Percentiles rank a stretch among this genome's conserved stretches.
These are phyloP conservation scores for Aspergillus melleus DNA, from an alignment of 2,329 filamentous ascomycete genomes.

Conservation along the genomic window DNA sequence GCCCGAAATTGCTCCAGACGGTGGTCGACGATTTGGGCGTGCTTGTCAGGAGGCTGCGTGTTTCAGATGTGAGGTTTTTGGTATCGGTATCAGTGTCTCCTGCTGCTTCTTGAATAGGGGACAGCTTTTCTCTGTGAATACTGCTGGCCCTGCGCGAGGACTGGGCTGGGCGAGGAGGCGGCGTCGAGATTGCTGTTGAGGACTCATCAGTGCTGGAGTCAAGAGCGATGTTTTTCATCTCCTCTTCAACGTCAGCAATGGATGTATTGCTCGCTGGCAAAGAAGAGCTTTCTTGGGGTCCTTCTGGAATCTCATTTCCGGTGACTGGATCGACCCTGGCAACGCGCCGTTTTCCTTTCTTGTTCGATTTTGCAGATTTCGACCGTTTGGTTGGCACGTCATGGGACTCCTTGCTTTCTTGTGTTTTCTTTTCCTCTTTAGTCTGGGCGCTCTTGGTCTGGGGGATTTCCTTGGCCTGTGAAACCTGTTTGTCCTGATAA, in stretches of 20 bases:
- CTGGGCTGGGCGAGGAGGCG: not conserved
- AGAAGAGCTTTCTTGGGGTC: not conserved
- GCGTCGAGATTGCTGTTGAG: not conserved
- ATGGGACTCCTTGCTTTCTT: not conserved
- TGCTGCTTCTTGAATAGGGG: slow-evolving; percentile 12
- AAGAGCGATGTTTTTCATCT: not conserved
- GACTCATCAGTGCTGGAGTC: not conserved
- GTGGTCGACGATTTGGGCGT: not conserved
- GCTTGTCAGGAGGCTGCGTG: not conserved
- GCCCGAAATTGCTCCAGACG: not conserved
- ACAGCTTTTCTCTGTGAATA: slow-evolving; percentile 8
- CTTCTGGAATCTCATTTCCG: not conserved
- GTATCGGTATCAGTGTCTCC: not conserved
- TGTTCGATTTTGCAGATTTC: not conserved
- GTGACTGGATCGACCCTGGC: not conserved
- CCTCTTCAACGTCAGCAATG: not conserved
- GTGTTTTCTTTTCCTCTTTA: not conserved
- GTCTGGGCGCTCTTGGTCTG: not conserved
- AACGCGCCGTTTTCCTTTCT: slow-evolving; percentile 2
- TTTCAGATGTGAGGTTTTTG: not conserved
- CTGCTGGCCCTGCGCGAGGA: not conserved
- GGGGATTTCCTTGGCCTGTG: not conserved
- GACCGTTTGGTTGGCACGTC: not conserved
- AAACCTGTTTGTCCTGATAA: not conserved
- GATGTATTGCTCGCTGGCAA: not conserved